phyloP scores from a whole-genome alignment of 257 asterid species.

The Solanum okadae region DNA sequence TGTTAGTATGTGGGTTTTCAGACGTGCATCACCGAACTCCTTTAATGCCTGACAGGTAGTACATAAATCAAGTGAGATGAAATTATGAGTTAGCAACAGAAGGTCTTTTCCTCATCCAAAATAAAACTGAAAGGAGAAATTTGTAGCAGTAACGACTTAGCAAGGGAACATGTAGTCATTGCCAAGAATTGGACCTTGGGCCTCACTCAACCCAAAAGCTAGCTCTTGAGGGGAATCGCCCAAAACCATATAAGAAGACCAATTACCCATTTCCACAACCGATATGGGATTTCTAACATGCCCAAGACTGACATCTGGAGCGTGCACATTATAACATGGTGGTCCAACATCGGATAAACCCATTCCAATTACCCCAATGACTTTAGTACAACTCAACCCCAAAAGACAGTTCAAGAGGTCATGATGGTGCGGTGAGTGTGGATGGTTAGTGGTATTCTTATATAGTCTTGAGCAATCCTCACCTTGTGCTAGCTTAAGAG shows the following conservation, averaged over 20 bases:
- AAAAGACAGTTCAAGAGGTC: neutral
- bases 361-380: neutral
- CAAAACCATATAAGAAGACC: neutral
- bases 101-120: neutral
- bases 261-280: neutral
- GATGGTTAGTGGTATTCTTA: neutral
- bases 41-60: constrained; percentile 59
- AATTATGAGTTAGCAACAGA: constrained; percentile 3
- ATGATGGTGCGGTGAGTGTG: neutral
- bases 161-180: constrained; percentile 2
- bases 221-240: neutral
- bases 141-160: neutral
- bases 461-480: neutral
- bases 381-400: neutral
- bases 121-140: neutral
- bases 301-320: neutral
- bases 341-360: neutral
- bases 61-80: constrained; percentile 6
- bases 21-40: constrained; percentile 76
- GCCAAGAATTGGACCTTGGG: neutral
- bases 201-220: neutral
- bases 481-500: neutral
- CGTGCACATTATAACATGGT: neutral
- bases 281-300: neutral
- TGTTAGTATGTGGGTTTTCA: constrained; percentile 77